These are phyloP conservation scores for Zoysia pacifica DNA, from an alignment of 176 grass and related monocot species.

Conservation along the genomic window DNA sequence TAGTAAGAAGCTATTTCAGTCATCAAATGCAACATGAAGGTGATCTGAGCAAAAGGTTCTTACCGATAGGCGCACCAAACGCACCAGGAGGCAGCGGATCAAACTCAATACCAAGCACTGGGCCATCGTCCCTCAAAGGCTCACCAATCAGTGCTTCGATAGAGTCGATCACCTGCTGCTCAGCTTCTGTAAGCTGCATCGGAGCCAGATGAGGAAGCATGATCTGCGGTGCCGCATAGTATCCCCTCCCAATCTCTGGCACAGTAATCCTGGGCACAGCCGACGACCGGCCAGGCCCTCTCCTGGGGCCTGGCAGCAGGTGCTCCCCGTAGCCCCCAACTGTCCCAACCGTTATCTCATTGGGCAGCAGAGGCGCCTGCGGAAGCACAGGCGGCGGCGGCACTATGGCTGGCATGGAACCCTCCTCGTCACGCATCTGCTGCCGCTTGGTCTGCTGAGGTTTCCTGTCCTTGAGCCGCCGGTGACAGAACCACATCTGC, in stretches of 20 bases:
- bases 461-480: constrained; percentile 83
- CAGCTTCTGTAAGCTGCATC: constrained; percentile 42
- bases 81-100: constrained; percentile 88
- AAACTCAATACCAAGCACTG: constrained; percentile 76
- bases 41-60: background rate
- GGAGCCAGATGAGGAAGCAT: constrained; percentile 40
- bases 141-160: constrained; percentile 71
- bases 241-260: constrained; percentile 50
- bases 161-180: constrained; percentile 46
- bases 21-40: constrained; percentile 4
- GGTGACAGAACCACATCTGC: constrained; percentile 99
- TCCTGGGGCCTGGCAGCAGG: constrained; percentile 34
- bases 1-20: background rate
- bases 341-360: constrained; percentile 37
- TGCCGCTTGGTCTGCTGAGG: constrained; percentile 41
- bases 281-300: constrained; percentile 45
- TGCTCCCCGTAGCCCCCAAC: constrained; percentile 28
- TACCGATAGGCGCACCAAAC: constrained; percentile 92
- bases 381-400: constrained; percentile 43
- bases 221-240: constrained; percentile 59
- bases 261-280: constrained; percentile 74
- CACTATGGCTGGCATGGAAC: constrained; percentile 31
- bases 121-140: constrained; percentile 81
- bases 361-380: constrained; percentile 34
- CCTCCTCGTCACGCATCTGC: constrained; percentile 57